A percentile compares a stretch with the other conserved stretches of the same genome.
Conservation (phyloP, 106 monocot genomes). For the Alisma plantagoaquatica region DNA sequence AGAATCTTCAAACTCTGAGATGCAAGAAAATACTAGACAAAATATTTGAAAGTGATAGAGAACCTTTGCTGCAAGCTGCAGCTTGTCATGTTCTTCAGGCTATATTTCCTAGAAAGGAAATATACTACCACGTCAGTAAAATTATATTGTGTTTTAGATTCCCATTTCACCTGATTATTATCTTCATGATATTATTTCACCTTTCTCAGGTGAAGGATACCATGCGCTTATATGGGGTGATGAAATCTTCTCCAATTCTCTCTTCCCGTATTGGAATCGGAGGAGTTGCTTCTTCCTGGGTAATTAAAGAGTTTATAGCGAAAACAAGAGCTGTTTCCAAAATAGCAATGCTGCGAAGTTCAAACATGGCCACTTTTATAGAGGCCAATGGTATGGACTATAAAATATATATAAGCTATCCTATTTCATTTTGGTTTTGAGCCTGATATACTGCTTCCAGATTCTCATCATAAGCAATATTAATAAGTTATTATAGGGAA, state of each 20-base stretch:
- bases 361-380: slow-evolving; percentile 77
- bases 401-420: neutral
- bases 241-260: slow-evolving; percentile 59
- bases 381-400: slow-evolving; percentile 77
- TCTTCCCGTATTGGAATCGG: slow-evolving; percentile 76
- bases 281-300: slow-evolving; percentile 60
- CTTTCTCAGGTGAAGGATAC: slow-evolving; percentile 94
- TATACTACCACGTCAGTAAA: slow-evolving; percentile 95
- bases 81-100: slow-evolving; percentile 91
- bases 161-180: neutral
- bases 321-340: slow-evolving; percentile 82
- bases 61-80: slow-evolving; percentile 75
- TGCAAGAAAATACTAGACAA: slow-evolving; percentile 72
- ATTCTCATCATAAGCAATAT: too few relatives aligned
- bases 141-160: slow-evolving; percentile 5
- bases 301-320: slow-evolving; percentile 75
- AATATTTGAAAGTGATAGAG: slow-evolving; percentile 80
- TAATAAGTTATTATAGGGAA: too few relatives aligned
- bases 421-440: neutral
- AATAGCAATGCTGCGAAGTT: slow-evolving; percentile 73
- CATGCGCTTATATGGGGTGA: slow-evolving; percentile 75
- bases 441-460: too few relatives aligned
- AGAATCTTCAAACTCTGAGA: slow-evolving; percentile 57
- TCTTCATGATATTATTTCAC: neutral
- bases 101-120: slow-evolving; percentile 75